Evolutionary conservation across 768 basidiomycete species (phyloP).

Genomic region (Boletales sp.): DNA sequence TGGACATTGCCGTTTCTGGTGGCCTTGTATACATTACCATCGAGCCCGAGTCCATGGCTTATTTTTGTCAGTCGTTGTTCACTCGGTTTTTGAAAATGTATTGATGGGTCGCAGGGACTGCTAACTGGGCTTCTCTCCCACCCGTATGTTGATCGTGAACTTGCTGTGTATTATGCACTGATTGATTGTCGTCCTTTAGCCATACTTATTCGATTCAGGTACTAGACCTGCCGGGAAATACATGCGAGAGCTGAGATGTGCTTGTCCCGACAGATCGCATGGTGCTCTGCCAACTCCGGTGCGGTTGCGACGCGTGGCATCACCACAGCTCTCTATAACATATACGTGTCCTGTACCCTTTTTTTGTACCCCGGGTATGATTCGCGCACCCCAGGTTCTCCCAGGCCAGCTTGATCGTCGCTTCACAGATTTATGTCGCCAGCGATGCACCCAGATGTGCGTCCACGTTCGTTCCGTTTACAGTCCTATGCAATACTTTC

Average conservation of each 20-base stretch:
- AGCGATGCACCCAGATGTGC: constrained; percentile 56
- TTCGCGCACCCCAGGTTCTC: constrained; percentile 31
- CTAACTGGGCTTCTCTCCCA: constrained; percentile 43
- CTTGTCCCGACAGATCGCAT: constrained; percentile 36
- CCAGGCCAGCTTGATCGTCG: constrained; percentile 42
- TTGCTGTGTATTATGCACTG: neutral
- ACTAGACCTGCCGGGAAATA: neutral
- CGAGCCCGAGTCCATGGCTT: constrained; percentile 49
- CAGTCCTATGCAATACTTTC: too few relatives aligned
- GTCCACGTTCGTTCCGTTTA: constrained; percentile 2
- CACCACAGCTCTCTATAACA: constrained; percentile 57
- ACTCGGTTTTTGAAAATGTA: neutral
- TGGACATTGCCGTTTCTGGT: constrained; percentile 64
- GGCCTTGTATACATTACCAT: constrained; percentile 47
- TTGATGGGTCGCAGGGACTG: constrained; percentile 6
- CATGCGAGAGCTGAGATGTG: neutral
- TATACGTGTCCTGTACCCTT: constrained; percentile 24
- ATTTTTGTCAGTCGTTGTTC: constrained; percentile 40
- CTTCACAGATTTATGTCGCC: constrained; percentile 53
- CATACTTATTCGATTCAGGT: constrained; percentile 50
- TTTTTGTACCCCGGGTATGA: neutral
- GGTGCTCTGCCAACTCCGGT: constrained; percentile 59
- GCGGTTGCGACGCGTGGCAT: constrained; percentile 58
- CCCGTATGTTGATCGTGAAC: constrained; percentile 29
- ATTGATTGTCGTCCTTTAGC: constrained; percentile 17